Evolutionary conservation across 371 early-diverging fungal species (phyloP).

Genomic region (Nematocida sp.): DNA sequence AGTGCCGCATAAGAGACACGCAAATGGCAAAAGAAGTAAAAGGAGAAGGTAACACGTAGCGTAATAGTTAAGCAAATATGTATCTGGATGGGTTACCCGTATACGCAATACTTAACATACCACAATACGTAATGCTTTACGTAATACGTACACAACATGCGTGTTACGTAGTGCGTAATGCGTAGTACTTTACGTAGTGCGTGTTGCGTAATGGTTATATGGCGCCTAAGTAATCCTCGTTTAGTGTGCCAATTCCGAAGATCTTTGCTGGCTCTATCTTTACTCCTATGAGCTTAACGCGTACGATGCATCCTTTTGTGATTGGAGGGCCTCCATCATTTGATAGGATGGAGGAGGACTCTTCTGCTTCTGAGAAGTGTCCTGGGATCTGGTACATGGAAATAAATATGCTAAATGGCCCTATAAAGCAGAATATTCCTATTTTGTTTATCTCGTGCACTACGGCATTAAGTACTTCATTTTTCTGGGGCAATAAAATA

Average conservation of each 20-base stretch:
- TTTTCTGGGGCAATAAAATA: constrained; percentile 88
- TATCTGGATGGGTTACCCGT: no score
- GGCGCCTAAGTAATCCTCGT: constrained; percentile 67
- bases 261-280: constrained; percentile 85
- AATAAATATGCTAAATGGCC: constrained; percentile 89
- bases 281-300: constrained; percentile 85
- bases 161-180: no score
- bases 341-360: constrained; percentile 76
- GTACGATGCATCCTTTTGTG: constrained; percentile 76
- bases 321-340: constrained; percentile 69
- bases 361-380: constrained; percentile 66
- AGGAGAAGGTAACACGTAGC: background rate
- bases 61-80: background rate
- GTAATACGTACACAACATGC: no score
- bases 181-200: no score
- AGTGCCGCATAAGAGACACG: background rate
- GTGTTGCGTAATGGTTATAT: no score
- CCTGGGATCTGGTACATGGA: constrained; percentile 73
- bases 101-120: no score
- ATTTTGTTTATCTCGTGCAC: constrained; percentile 88
- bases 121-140: no score
- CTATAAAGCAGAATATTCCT: constrained; percentile 90
- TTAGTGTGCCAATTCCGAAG: constrained; percentile 67
- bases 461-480: constrained; percentile 87
- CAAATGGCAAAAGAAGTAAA: background rate